Base-by-base conservation (phyloP, 345 rosid species). In the Trapa bicornis region DNA sequence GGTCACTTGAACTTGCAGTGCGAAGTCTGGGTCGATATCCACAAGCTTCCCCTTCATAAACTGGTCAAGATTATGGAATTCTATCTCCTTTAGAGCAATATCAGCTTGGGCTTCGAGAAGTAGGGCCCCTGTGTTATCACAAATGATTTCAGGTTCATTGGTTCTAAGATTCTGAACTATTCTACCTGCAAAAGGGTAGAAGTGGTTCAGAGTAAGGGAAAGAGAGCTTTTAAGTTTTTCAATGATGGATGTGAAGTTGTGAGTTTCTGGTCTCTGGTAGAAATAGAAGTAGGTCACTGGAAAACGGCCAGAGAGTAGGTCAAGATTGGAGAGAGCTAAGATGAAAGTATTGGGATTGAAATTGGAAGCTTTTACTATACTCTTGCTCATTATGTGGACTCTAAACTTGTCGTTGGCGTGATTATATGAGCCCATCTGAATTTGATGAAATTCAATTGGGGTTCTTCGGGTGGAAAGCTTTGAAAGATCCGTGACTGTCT, bases 231-330 rank as follows among this genome's bases (percentile, higher is more conserved):
- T 79, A 37, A 89, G 83, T 52, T 84, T 70, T 37, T 81, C 70
- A 9, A 78, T 4, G 7, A 79, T 79, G 52, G 72, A 67, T 6
- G 78, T 13, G 37, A 77, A 73, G 75, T 79, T 68, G 50, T 61
- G n/a, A 38, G 17, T n/a, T 0, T 48, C 67, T 7, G 80, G 73
- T 58, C 77, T 86, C 64, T 67, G 36, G 73, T 81, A 92, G 70
- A 92, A 80, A 80, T 92, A 92, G 66, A 89, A 79, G 80, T 89
- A 89, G 61, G 92, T 84, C 43, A 92, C 85, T 0, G 96, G 95
- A 67, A 87, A 92, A 63, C 96, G 92, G 45, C 96, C 92, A 0
- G 92, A 92, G 36, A 92, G 96, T 53, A 89, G 86, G 80, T 92
- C 98, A 11, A 92, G 92, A 72, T 89, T 86, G 75, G 98, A 87